These are phyloP conservation scores for Solanum rostratum DNA, from an alignment of 257 asterid species.

Conservation along the genomic window DNA sequence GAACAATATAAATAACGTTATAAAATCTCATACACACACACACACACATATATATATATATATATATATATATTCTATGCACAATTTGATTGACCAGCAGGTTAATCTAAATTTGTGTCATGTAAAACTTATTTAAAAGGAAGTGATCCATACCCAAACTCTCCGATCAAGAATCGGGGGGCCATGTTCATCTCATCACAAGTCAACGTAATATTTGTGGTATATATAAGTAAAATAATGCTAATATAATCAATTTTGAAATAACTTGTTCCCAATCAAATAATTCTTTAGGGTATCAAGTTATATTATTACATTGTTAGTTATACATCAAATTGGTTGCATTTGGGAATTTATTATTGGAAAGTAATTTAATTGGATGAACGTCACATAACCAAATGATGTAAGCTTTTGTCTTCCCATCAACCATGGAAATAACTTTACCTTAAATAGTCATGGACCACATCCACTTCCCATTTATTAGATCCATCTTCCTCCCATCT, in stretches of 20 bases:
- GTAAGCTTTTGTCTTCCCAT: neutral
- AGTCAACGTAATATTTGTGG: too few species aligned
- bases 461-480: conserved; percentile 11
- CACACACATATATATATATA: too few species aligned
- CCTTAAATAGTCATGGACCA: conserved; percentile 13
- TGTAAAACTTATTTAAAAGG: too few species aligned
- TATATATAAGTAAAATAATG: too few species aligned
- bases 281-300: too few species aligned
- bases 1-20: too few species aligned
- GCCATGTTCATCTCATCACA: neutral
- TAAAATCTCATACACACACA: neutral
- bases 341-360: neutral
- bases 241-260: too few species aligned
- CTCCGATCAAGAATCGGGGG: neutral
- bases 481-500: neutral
- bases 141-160: too few species aligned
- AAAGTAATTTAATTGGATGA: neutral
- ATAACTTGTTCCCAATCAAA: too few species aligned
- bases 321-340: neutral
- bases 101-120: too few species aligned
- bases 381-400: neutral
- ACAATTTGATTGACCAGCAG: too few species aligned
- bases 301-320: neutral
- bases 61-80: too few species aligned
- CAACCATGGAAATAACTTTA: conserved; percentile 1